Base-by-base conservation (phyloP, 805 yeast genomes). In the Saccharomyces eubayanus region DNA sequence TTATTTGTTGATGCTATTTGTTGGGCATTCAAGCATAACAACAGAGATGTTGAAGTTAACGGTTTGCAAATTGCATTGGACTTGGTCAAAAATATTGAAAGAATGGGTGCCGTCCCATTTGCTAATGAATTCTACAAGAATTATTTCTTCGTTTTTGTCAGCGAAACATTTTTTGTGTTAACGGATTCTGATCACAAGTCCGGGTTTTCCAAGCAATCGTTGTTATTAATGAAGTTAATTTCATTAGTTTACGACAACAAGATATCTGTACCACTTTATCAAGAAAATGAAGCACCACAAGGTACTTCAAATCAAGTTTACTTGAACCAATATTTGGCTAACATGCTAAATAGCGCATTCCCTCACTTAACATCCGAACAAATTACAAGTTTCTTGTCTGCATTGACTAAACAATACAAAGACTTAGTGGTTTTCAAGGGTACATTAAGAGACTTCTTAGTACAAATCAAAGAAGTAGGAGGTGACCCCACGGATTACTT, bases 151-250 rank as follows among this genome's bases (percentile, higher is more conserved):
- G 85, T 89, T 51, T 89, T 94, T 55, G 79, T 94, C 57, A 83
- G 94, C 55, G 99, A 94, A 69, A 87, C 96, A 1, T 94, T 94
- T 68, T 87, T 81, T 64, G 98, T 94, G 31, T 78, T 94, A 54
- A 94, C 99, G 2, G 98, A 94, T 70, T 85, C 97, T 8, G 99
- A 94, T 71, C 99, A 94, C 72, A 92, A 94, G 74, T 89, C 98
- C 28, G 98, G 98, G 1, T 94, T 94, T 75, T 81, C 85, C 57
- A 79, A 84, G 61, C 99, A 94, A 74, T 79, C 96, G 6, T 86
- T 87, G 65, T 77, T 95, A 58, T 78, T 94, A 62, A 85, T 96
- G 55, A 87, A 84, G 68, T 78, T 94, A 72, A 82, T 94, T 58
- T 87, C 87, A 55, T 75, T 92, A 56, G 94, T 92, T 12, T 88